These are phyloP conservation scores for Crithidia sp. DNA, from an alignment of 208 protist genomes.

Conservation along the genomic window DNA sequence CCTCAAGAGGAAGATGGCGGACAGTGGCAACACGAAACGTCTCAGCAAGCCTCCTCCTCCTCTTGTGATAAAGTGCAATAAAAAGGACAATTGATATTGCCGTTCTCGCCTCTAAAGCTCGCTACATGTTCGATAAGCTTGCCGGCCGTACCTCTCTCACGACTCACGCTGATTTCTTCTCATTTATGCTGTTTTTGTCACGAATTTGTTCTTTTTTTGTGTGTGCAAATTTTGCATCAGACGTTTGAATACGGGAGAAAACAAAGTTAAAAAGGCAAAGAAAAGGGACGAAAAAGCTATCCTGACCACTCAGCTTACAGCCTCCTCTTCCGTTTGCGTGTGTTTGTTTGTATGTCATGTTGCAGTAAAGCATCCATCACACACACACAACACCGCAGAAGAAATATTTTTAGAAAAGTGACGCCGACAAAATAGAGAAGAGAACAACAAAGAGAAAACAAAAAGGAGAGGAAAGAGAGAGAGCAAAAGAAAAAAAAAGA, in stretches of 20 bases:
- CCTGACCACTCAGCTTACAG: not conserved
- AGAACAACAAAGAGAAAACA: too few relatives aligned
- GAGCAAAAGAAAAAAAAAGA: constrained; percentile 1
- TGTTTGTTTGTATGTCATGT: not conserved
- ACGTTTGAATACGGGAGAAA: not conserved
- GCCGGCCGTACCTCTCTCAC: not conserved
- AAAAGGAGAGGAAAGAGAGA: not conserved
- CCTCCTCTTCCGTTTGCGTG: not conserved
- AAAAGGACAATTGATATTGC: too few relatives aligned
- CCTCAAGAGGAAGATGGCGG: too few relatives aligned
- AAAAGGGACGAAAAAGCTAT: not conserved
- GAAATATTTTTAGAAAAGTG: not conserved
- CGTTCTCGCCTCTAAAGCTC: too few relatives aligned
- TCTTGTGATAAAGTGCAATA: too few relatives aligned
- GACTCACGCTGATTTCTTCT: not conserved
- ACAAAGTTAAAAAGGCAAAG: not conserved
- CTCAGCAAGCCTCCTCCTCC: too few relatives aligned
- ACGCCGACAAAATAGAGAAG: too few relatives aligned
- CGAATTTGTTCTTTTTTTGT: not conserved
- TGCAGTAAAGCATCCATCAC: not conserved
- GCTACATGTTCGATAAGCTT: too few relatives aligned
- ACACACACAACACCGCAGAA: too few relatives aligned
- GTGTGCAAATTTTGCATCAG: not conserved
- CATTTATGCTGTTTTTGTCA: constrained; percentile 9
- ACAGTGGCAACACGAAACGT: too few relatives aligned